Conservation (phyloP, 176 grass and related monocot species). For the Raddia guianensis region DNA sequence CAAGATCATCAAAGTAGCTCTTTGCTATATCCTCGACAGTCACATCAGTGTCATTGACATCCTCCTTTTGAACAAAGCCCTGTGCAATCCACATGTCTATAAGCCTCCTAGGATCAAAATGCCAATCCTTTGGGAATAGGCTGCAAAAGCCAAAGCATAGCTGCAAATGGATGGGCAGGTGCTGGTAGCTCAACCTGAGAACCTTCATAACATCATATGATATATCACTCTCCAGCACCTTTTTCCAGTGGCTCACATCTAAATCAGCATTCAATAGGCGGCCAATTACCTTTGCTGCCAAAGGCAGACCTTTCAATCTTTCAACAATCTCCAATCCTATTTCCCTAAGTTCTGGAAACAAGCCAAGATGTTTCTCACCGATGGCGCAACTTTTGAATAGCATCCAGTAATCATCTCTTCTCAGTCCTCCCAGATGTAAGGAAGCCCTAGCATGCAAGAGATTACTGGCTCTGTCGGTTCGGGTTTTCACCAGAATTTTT, state of each 20-base stretch:
- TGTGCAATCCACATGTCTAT: slow-evolving; percentile 73
- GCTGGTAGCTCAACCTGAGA: slow-evolving; percentile 63
- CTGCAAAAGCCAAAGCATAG: slow-evolving; percentile 70
- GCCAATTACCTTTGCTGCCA: slow-evolving; percentile 62
- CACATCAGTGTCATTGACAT: slow-evolving; percentile 24
- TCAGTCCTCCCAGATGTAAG: slow-evolving; percentile 51
- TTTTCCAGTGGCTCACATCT: slow-evolving; percentile 49
- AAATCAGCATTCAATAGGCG: slow-evolving; percentile 51
- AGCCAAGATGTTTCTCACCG: slow-evolving; percentile 35
- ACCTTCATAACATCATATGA: slow-evolving; percentile 68
- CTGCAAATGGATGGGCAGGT: slow-evolving; percentile 56
- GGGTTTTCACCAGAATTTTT: slow-evolving; percentile 56
- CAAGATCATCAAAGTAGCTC: slow-evolving; percentile 53
- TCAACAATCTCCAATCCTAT: slow-evolving; percentile 53
- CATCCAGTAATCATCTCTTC: slow-evolving; percentile 53
- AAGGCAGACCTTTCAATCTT: slow-evolving; percentile 59
- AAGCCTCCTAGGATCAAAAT: slow-evolving; percentile 43
- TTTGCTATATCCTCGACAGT: slow-evolving; percentile 42
- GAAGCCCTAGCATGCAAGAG: slow-evolving; percentile 36
- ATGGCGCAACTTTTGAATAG: slow-evolving; percentile 53
- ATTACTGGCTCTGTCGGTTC: slow-evolving; percentile 35
- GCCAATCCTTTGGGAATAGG: slow-evolving; percentile 59
- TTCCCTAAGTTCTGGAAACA: slow-evolving; percentile 46
- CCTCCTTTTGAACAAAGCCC: slow-evolving; percentile 54
- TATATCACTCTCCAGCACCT: slow-evolving; percentile 55